Evolutionary conservation across 371 early-diverging fungal genomes (phyloP).

Genomic region (Rhizopus delemar): DNA sequence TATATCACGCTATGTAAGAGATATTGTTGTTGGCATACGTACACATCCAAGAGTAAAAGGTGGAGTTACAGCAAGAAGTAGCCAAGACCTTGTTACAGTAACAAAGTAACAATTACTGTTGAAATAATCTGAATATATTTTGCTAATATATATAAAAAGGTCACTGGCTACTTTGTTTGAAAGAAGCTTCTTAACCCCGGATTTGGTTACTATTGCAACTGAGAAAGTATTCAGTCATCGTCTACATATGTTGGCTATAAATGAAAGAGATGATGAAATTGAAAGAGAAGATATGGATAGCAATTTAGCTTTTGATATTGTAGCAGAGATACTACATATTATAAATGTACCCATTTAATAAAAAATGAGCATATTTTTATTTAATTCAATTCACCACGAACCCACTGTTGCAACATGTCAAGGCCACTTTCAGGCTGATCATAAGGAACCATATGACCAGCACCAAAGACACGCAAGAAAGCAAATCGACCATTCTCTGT

Average conservation of each 20-base stretch:
- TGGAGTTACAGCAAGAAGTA: conserved; percentile 62
- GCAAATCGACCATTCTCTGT: conserved; percentile 69
- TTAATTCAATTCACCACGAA: conserved; percentile 32
- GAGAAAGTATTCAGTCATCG: conserved; percentile 61
- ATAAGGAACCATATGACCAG: conserved; percentile 89
- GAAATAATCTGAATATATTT: not conserved
- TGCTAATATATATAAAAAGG: conserved; percentile 20
- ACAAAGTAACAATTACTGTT: conserved; percentile 47
- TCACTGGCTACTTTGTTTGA: conserved; percentile 59
- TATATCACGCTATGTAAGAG: conserved; percentile 60
- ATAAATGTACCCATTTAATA: conserved; percentile 34
- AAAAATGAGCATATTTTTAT: not conserved
- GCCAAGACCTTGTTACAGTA: conserved; percentile 56
- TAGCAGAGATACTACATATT: conserved; percentile 31
- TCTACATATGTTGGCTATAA: conserved; percentile 24
- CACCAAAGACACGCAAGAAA: conserved; percentile 84
- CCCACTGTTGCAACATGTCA: conserved; percentile 72
- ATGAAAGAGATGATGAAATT: conserved; percentile 26
- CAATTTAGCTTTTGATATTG: conserved; percentile 29
- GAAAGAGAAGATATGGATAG: conserved; percentile 29
- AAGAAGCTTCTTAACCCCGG: conserved; percentile 60
- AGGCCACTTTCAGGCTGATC: conserved; percentile 61
- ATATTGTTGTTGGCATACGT: conserved; percentile 63
- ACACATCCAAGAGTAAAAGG: conserved; percentile 62
- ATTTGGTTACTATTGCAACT: conserved; percentile 58